These are phyloP conservation scores for Salix brachista DNA, from an alignment of 345 rosid genomes.

Conservation along the genomic window DNA sequence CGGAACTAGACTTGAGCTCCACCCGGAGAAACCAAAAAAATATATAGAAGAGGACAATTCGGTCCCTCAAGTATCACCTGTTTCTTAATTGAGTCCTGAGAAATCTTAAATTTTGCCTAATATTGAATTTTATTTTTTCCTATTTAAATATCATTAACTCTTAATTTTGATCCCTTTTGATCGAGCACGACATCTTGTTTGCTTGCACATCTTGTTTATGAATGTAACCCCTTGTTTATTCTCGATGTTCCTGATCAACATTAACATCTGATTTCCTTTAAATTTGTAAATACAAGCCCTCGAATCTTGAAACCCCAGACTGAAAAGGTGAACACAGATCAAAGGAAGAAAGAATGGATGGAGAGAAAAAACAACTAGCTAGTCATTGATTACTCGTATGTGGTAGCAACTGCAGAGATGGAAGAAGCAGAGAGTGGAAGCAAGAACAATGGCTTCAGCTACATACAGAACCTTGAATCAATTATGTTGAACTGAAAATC, in stretches of 20 bases:
- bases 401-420: slow-evolving; percentile 71
- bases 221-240: too few relatives aligned
- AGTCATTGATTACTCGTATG: slow-evolving; percentile 25
- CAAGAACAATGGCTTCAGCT: slow-evolving; percentile 56
- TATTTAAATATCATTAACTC: too few relatives aligned
- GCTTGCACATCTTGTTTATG: too few relatives aligned
- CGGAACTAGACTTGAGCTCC: background rate
- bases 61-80: background rate
- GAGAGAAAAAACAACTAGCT: background rate
- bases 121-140: too few relatives aligned
- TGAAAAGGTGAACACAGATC: background rate
- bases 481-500: slow-evolving; percentile 15
- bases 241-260: too few relatives aligned
- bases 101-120: background rate
- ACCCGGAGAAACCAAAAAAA: background rate
- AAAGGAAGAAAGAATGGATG: background rate
- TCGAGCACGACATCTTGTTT: too few relatives aligned
- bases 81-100: background rate
- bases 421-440: slow-evolving; percentile 73
- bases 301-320: background rate
- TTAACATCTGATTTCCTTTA: background rate
- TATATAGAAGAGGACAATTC: background rate
- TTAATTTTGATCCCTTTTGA: too few relatives aligned
- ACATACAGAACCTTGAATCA: slow-evolving; percentile 56
- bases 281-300: background rate